phyloP scores from a whole-genome alignment of 306 rosid genomes.

The Acacia crassicarpa region DNA sequence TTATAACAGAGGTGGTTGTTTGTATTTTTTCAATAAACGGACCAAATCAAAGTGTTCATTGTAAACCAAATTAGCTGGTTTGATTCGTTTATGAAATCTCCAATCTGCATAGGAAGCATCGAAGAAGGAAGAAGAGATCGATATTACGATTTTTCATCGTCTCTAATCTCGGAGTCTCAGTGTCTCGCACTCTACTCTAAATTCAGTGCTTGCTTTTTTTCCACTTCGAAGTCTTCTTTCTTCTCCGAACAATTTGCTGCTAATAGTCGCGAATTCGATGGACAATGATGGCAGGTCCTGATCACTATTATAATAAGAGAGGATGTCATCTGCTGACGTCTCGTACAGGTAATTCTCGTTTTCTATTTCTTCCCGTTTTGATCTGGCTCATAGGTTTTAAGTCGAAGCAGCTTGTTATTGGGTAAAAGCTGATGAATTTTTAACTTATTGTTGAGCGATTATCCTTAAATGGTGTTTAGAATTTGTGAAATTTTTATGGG shows the following conservation, averaged over 20 bases:
- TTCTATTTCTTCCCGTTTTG: not conserved
- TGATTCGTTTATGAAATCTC: not conserved
- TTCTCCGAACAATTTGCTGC: not conserved
- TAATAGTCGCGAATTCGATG: constrained; percentile 18
- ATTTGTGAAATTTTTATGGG: not conserved
- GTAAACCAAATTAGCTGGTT: not conserved
- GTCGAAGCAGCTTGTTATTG: not conserved
- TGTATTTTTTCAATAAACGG: not conserved
- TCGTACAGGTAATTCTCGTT: constrained; percentile 42
- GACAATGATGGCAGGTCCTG: constrained; percentile 27
- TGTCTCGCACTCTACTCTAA: not conserved
- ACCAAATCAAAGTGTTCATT: not conserved
- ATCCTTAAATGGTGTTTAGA: not conserved
- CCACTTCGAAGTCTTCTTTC: not conserved
- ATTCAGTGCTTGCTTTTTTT: not conserved
- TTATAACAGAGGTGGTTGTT: not conserved
- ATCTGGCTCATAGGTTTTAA: not conserved
- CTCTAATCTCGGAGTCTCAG: not conserved
- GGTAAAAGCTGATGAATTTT: not conserved
- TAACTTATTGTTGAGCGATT: not conserved
- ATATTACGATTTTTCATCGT: not conserved
- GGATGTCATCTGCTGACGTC: constrained; percentile 59
- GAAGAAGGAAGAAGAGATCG: not conserved
- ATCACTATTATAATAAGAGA: constrained; percentile 11
- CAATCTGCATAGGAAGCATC: not conserved